Base-by-base conservation (phyloP, 352 stramenopile genomes). In the Phytopythium cucurbitacearum region DNA sequence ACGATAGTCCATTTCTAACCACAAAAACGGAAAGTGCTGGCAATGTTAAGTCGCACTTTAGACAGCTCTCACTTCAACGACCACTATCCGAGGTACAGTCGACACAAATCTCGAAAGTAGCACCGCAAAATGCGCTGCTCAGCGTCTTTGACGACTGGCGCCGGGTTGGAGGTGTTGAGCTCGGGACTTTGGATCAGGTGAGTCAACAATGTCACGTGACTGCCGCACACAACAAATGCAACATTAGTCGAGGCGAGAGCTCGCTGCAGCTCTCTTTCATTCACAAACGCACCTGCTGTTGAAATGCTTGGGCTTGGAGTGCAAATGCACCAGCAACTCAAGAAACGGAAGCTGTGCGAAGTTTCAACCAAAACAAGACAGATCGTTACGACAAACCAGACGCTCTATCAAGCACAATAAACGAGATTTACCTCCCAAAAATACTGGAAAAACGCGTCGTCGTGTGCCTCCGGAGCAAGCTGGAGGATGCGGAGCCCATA, bases 181-280 rank as follows among this genome's bases (percentile, higher is more conserved):
- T 93, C 83, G 3, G 83, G 83, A 3, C 78, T 90, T 66, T 93
- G 83, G 57, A 93, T 86, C 35, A 93, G 57, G 53, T 90, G 80
- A 34, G 80, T 91, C 33, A 93, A 57, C n/a, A 93, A 60, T 48
- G 73, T 84, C 21, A 93, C 74, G 51, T 85, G 67, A 55, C 82
- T 87, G 45, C 40, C 48, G 53, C 39, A 66, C 38, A 41, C 63
- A 13, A 48, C 3, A 49, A 43, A 59, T 10, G 35, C 36, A 12
- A 46, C 10, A 6, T 16, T 42, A 38, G 28, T 46, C 28, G 57
- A 28, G 34, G 35, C 6, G 13, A 38, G 21, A 38, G 38, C 32
- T 37, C 15, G 40, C 34, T 39, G 43, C 28, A 4, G 13, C 35
- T 28, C 38, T 46, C 39, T 38, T 38, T 5, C 7, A 6, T 21